Conservation (phyloP, 1,284 basidiomycete genomes). For the Ustilago bromivora region DNA sequence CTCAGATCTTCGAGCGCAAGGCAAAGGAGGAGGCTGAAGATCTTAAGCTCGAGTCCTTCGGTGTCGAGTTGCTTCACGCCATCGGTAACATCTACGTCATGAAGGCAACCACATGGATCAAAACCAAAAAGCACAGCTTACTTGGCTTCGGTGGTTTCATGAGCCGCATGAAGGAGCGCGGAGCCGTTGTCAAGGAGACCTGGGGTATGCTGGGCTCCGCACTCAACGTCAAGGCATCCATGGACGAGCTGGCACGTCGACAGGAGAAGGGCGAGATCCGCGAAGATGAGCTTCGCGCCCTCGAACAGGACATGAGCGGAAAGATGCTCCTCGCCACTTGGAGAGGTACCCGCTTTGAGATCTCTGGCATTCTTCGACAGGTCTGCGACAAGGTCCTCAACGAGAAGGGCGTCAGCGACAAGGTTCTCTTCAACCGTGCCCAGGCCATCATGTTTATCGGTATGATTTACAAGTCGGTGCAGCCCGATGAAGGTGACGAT, state of each 20-base stretch:
- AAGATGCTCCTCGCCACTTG: conserved; percentile 73
- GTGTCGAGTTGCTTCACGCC: conserved; percentile 81
- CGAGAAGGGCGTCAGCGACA: conserved; percentile 66
- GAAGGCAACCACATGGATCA: conserved; percentile 92
- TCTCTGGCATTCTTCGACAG: conserved; percentile 62
- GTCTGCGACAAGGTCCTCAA: conserved; percentile 68
- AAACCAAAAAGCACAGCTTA: conserved; percentile 78
- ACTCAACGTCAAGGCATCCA: conserved; percentile 73
- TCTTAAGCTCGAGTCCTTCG: conserved; percentile 97
- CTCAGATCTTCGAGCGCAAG: conserved; percentile 75
- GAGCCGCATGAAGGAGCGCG: conserved; percentile 93
- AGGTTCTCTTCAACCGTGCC: conserved; percentile 65
- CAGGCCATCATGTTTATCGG: conserved; percentile 64
- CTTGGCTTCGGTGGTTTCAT: conserved; percentile 89
- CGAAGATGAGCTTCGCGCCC: conserved; percentile 76
- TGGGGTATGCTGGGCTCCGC: conserved; percentile 73
- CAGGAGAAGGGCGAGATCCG: conserved; percentile 90
- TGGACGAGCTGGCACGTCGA: conserved; percentile 89
- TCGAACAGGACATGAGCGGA: conserved; percentile 94
- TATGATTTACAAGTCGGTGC: conserved; percentile 67
- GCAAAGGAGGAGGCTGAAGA: conserved; percentile 92
- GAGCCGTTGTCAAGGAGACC: conserved; percentile 75
- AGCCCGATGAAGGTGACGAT: conserved; percentile 66
- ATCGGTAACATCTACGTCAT: conserved; percentile 83
- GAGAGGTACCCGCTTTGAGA: conserved; percentile 64